phyloP scores from a whole-genome alignment of 768 basidiomycete species.

The Candolleomyces efflorescens region DNA sequence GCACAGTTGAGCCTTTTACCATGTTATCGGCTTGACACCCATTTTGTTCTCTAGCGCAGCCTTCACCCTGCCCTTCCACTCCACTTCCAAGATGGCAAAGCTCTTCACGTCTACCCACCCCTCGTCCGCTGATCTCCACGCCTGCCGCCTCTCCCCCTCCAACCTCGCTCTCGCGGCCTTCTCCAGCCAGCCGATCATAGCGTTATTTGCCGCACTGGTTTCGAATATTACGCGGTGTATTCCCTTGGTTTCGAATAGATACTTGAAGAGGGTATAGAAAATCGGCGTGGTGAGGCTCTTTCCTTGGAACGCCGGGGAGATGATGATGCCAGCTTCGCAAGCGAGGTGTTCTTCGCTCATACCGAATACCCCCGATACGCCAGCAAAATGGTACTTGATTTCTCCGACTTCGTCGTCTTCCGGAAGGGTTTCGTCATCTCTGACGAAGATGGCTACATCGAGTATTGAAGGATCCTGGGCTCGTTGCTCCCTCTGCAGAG shows the following conservation, averaged over 20 bases:
- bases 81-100: slow-evolving; percentile 39
- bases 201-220: slow-evolving; percentile 33
- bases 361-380: slow-evolving; percentile 32
- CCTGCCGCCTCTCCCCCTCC: slow-evolving; percentile 33
- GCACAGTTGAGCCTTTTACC: too few relatives aligned
- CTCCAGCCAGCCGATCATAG: slow-evolving; percentile 44
- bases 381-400: slow-evolving; percentile 22
- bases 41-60: slow-evolving; percentile 26
- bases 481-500: slow-evolving; percentile 27
- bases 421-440: slow-evolving; percentile 1
- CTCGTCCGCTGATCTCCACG: slow-evolving; percentile 34
- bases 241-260: slow-evolving; percentile 36
- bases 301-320: slow-evolving; percentile 32
- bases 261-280: slow-evolving; percentile 33
- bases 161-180: slow-evolving; percentile 32
- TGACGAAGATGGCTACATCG: slow-evolving; percentile 33
- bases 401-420: slow-evolving; percentile 16
- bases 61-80: slow-evolving; percentile 36
- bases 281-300: slow-evolving; percentile 38
- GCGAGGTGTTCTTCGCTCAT: slow-evolving; percentile 28
- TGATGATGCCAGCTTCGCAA: slow-evolving; percentile 39
- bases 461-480: slow-evolving; percentile 25
- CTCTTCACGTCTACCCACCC: slow-evolving; percentile 33
- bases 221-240: slow-evolving; percentile 38
- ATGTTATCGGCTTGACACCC: slow-evolving; percentile 15